Evolutionary conservation across 2,329 filamentous ascomycete species (phyloP).

Genomic region (Myriosclerotinia scirpicola): DNA sequence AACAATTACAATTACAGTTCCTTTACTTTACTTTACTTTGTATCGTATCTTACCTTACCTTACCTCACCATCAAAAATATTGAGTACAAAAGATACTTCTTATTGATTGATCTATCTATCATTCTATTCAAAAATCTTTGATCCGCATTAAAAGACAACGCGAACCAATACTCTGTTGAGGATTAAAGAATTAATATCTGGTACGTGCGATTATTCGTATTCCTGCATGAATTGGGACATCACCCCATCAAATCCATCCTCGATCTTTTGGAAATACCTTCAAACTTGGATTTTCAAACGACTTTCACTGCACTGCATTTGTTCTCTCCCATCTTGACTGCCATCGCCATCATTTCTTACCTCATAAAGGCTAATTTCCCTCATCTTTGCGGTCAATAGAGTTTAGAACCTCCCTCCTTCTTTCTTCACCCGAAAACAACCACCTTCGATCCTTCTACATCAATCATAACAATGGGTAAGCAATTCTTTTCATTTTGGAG

Average conservation of each 20-base stretch:
- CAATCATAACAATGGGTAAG: conserved; percentile 41
- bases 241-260: conserved; percentile 16
- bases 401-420: conserved; percentile 21
- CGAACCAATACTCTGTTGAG: conserved; percentile 20
- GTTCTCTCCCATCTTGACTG: background rate
- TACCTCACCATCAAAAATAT: too few species aligned
- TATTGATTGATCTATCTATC: too few species aligned
- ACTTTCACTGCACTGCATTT: background rate
- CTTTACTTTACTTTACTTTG: too few species aligned
- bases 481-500: conserved; percentile 36
- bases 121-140: background rate
- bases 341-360: background rate
- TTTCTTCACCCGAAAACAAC: conserved; percentile 31
- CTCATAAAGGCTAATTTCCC: conserved; percentile 14
- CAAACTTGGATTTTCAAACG: background rate
- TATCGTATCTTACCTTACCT: background rate
- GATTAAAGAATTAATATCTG: conserved; percentile 18
- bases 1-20: background rate
- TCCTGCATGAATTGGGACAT: conserved; percentile 21
- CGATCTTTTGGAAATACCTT: conserved; percentile 8
- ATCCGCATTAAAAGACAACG: conserved; percentile 10
- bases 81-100: too few species aligned
- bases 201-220: conserved; percentile 24
- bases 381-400: conserved; percentile 4
- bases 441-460: conserved; percentile 38